Percentiles rank a stretch among this genome's conserved stretches.
phyloP scores from a whole-genome alignment of 225 moss, liverwort and hornwort genomes.

The Rhytidiadelphus loreus region DNA sequence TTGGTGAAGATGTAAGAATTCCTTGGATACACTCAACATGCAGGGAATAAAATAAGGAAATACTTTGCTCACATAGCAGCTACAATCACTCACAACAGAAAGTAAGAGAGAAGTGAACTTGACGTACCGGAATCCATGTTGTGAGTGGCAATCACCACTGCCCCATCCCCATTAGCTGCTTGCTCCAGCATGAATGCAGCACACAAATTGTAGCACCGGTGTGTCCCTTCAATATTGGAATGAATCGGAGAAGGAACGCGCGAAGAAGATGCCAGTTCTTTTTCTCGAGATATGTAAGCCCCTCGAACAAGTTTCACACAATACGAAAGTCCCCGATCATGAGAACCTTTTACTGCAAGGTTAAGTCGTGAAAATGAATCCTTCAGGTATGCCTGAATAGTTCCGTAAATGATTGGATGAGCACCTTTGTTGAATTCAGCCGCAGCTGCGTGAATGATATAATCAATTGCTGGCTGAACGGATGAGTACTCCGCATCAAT shows the following conservation, averaged over 20 bases:
- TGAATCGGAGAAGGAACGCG: constrained; percentile 71
- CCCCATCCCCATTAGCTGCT: constrained; percentile 40
- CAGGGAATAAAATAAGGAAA: not conserved
- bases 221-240: constrained; percentile 51
- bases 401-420: constrained; percentile 57
- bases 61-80: not conserved
- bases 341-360: constrained; percentile 45
- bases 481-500: constrained; percentile 80
- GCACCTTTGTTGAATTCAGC: constrained; percentile 57
- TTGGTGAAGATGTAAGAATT: not conserved
- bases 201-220: constrained; percentile 64
- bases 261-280: constrained; percentile 34
- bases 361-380: constrained; percentile 68
- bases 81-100: not conserved
- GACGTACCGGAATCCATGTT: constrained; percentile 69
- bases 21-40: not conserved
- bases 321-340: constrained; percentile 50
- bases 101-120: not conserved
- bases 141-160: constrained; percentile 74
- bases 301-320: constrained; percentile 88
- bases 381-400: constrained; percentile 82
- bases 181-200: constrained; percentile 69
- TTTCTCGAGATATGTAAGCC: constrained; percentile 83
- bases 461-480: constrained; percentile 89
- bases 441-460: constrained; percentile 50